phyloP scores from a whole-genome alignment of 1,284 basidiomycete genomes.

The Jaminaea rosea region DNA sequence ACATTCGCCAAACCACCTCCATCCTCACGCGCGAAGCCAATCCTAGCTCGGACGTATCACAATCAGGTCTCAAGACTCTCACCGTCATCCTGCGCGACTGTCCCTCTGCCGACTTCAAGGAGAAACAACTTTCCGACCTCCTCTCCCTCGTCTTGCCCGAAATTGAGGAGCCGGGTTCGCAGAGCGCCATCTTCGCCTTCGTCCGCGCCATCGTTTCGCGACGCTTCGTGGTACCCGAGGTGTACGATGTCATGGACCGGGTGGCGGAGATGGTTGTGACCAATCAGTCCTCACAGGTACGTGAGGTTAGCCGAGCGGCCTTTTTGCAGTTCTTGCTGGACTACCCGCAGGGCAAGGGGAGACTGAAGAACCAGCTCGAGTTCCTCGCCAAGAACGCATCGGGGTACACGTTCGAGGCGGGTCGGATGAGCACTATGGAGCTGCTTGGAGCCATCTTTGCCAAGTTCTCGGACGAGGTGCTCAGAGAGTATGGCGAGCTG shows the following conservation, averaged over 20 bases:
- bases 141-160: conserved; percentile 79
- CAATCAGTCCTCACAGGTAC: conserved; percentile 79
- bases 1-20: conserved; percentile 75
- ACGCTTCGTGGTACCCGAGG: conserved; percentile 86
- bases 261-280: conserved; percentile 92
- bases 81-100: conserved; percentile 66
- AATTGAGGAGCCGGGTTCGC: conserved; percentile 84
- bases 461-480: conserved; percentile 72
- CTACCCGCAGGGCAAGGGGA: conserved; percentile 90
- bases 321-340: conserved; percentile 92
- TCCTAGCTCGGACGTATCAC: conserved; percentile 73
- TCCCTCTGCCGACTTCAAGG: conserved; percentile 62
- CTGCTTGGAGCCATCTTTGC: conserved; percentile 69
- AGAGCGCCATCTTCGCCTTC: conserved; percentile 76
- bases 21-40: conserved; percentile 76
- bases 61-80: conserved; percentile 78
- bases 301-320: conserved; percentile 79
- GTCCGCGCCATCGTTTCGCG: conserved; percentile 84
- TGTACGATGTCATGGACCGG: conserved; percentile 94
- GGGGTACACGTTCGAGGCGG: conserved; percentile 82
- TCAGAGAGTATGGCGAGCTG: conserved; percentile 76
- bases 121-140: conserved; percentile 78
- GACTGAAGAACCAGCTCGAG: conserved; percentile 76
- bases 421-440: conserved; percentile 84
- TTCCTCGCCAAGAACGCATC: conserved; percentile 90